phyloP scores from a whole-genome alignment of 495 filamentous ascomycete genomes.

The Penicillium daleae region DNA sequence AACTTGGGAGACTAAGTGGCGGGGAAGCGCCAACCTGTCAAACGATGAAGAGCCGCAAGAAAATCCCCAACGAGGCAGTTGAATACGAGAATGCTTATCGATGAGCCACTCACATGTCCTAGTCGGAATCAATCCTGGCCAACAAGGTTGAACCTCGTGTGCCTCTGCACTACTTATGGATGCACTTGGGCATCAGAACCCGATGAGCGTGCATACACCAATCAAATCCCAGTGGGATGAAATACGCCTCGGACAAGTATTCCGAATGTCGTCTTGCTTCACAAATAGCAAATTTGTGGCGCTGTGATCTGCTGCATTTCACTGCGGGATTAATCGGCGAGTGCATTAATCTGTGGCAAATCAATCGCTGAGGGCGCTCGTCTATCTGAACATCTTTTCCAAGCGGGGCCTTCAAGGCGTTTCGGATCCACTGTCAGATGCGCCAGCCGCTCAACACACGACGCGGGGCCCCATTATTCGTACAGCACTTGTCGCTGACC shows the following conservation, averaged over 20 bases:
- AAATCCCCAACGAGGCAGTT: background rate
- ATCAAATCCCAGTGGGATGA: background rate
- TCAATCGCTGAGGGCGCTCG: background rate
- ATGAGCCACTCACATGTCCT: background rate
- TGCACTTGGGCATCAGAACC: background rate
- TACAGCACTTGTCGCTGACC: constrained; percentile 3
- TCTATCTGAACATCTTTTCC: background rate
- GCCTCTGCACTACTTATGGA: background rate
- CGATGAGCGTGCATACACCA: background rate
- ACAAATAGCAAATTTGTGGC: background rate
- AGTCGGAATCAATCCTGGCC: background rate
- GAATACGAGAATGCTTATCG: background rate
- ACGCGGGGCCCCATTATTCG: background rate
- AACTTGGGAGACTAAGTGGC: constrained; percentile 1
- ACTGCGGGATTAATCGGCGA: background rate
- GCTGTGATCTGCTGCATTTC: background rate
- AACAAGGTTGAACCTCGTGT: background rate
- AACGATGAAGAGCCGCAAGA: background rate
- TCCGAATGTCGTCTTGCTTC: background rate
- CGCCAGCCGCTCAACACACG: background rate
- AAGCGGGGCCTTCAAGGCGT: background rate
- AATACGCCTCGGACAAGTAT: background rate
- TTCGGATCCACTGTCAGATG: background rate
- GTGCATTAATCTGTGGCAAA: background rate
- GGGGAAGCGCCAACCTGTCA: background rate